Conservation (phyloP, 768 basidiomycete genomes). For the Tricholoma matsutake region DNA sequence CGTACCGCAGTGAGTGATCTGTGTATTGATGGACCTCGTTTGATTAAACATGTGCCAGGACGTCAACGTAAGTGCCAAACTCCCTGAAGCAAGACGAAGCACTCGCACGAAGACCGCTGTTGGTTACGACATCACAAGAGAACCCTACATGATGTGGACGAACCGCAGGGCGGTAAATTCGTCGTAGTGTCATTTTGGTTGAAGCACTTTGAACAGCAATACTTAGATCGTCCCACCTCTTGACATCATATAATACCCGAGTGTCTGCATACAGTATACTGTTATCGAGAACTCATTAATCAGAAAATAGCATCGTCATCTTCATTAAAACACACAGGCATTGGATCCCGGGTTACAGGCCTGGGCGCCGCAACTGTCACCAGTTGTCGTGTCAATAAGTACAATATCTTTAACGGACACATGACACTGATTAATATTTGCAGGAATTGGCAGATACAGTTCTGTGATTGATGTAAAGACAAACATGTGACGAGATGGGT, state of each 20-base stretch:
- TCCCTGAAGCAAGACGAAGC: slow-evolving; percentile 80
- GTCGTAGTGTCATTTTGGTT: slow-evolving; percentile 22
- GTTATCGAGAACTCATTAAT: neutral
- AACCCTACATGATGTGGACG: slow-evolving; percentile 87
- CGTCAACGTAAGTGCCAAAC: slow-evolving; percentile 60
- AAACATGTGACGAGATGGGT: slow-evolving; percentile 10
- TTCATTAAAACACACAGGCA: neutral
- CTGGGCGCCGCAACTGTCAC: too few relatives aligned
- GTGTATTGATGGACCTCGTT: neutral
- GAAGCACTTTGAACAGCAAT: neutral
- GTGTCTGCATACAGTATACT: slow-evolving; percentile 6
- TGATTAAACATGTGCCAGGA: slow-evolving; percentile 46
- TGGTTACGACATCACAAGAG: slow-evolving; percentile 64
- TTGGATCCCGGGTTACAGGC: neutral
- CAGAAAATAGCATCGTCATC: neutral
- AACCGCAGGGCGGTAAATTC: slow-evolving; percentile 68
- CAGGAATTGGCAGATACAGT: neutral
- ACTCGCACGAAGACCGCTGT: slow-evolving; percentile 59
- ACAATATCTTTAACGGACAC: too few relatives aligned
- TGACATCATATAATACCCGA: slow-evolving; percentile 12
- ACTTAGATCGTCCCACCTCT: slow-evolving; percentile 3
- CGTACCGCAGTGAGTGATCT: slow-evolving; percentile 59
- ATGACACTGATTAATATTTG: too few relatives aligned
- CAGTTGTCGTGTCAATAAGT: too few relatives aligned
- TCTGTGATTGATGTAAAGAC: slow-evolving; percentile 17